Evolutionary conservation across 2,329 filamentous ascomycete species (phyloP).

Genomic region (Calonectria pauciramosa): DNA sequence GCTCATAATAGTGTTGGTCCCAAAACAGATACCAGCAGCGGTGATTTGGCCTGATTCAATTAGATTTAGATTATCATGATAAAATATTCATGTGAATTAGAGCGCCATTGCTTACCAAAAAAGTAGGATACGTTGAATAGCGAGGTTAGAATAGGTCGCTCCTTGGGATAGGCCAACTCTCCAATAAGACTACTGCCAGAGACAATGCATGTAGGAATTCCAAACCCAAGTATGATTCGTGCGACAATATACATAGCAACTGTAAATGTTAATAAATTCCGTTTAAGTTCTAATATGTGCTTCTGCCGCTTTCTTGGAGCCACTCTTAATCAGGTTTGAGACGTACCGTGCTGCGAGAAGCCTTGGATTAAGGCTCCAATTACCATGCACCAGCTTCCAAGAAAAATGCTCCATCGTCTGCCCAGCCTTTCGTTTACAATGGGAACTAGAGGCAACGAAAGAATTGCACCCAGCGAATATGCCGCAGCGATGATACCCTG

Average conservation of each 20-base stretch:
- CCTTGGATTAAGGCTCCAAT: slow-evolving; percentile 69
- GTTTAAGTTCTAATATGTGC: neutral
- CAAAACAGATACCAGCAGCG: slow-evolving; percentile 63
- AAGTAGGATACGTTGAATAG: slow-evolving; percentile 64
- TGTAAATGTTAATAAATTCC: slow-evolving; percentile 33
- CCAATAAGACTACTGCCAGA: slow-evolving; percentile 70
- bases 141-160: slow-evolving; percentile 64
- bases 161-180: slow-evolving; percentile 72
- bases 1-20: slow-evolving; percentile 53
- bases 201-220: slow-evolving; percentile 72
- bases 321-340: neutral
- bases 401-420: slow-evolving; percentile 68
- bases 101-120: slow-evolving; percentile 52
- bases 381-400: slow-evolving; percentile 67
- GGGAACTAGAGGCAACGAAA: slow-evolving; percentile 70
- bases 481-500: slow-evolving; percentile 70
- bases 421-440: slow-evolving; percentile 68
- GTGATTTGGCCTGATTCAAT: slow-evolving; percentile 49
- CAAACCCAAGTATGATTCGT: slow-evolving; percentile 71
- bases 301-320: neutral
- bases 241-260: slow-evolving; percentile 72
- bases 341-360: slow-evolving; percentile 60
- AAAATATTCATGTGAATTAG: neutral
- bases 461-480: slow-evolving; percentile 71
- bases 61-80: neutral